Evolutionary conservation across 495 filamentous ascomycete species (phyloP).

Genomic region (Aspergillus saccharolyticus): DNA sequence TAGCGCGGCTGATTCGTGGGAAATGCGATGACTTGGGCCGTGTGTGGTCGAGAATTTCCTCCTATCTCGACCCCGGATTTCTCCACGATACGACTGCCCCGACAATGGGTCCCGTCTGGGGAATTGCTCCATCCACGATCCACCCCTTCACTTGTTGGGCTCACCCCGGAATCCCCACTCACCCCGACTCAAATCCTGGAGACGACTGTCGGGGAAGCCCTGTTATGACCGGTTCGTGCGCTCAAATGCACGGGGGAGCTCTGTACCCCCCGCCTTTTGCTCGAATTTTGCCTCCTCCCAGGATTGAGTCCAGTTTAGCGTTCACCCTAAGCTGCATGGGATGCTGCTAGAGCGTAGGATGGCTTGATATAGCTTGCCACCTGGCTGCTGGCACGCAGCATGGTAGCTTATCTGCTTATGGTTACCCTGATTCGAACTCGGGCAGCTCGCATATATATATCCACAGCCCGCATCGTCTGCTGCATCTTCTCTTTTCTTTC

Average conservation of each 20-base stretch:
- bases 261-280: not conserved
- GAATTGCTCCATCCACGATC: not conserved
- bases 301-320: not conserved
- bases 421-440: not conserved
- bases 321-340: not conserved
- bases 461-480: not conserved
- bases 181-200: slow-evolving; percentile 4
- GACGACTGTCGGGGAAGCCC: not conserved
- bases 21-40: slow-evolving; percentile 12
- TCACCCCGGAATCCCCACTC: slow-evolving; percentile 2
- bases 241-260: not conserved
- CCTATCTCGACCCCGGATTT: slow-evolving; percentile 32
- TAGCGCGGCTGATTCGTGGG: slow-evolving; percentile 35
- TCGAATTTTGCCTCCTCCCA: not conserved
- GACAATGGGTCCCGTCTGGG: not conserved
- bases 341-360: not conserved
- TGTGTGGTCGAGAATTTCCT: slow-evolving; percentile 33
- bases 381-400: slow-evolving; percentile 5
- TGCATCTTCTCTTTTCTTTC: not conserved
- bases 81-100: slow-evolving; percentile 7
- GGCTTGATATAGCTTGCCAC: slow-evolving; percentile 4
- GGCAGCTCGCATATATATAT: not conserved
- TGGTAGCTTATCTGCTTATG: slow-evolving; percentile 2
- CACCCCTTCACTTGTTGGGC: not conserved
- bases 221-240: not conserved